Percentiles rank a stretch among this genome's conserved stretches.
Conservation (phyloP, 2,329 filamentous ascomycete species). For the Chaetothyriales sp. region DNA sequence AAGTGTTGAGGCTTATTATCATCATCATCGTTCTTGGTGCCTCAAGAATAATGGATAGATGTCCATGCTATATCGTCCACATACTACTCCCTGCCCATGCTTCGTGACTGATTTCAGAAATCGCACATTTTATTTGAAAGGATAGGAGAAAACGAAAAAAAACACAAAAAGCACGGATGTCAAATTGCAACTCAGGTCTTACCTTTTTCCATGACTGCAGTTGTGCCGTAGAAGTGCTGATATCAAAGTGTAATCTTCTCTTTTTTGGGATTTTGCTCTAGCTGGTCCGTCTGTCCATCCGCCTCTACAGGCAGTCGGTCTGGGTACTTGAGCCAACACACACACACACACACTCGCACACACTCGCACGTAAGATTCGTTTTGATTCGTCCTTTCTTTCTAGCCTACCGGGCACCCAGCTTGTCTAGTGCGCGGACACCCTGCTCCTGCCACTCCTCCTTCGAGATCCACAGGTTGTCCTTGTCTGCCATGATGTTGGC, state of each 20-base stretch:
- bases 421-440: slow-evolving; percentile 75
- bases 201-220: slow-evolving; percentile 57
- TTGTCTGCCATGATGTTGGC: slow-evolving; percentile 99
- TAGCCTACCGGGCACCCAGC: slow-evolving; percentile 62
- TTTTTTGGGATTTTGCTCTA: background rate
- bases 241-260: slow-evolving; percentile 31
- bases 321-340: background rate
- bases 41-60: no score
- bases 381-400: background rate
- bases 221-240: slow-evolving; percentile 99
- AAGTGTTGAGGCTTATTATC: no score
- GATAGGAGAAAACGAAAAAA: background rate
- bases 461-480: slow-evolving; percentile 97
- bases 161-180: slow-evolving; percentile 69
- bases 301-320: background rate
- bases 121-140: no score
- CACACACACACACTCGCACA: background rate
- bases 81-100: no score
- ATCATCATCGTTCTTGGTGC: no score
- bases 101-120: no score
- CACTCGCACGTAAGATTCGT: background rate
- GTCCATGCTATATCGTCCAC: no score
- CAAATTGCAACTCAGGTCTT: slow-evolving; percentile 88
- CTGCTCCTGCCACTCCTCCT: slow-evolving; percentile 93
- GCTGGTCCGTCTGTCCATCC: background rate